Evolutionary conservation across 176 grass and related monocot species (phyloP), one percentile per base, ranked within the genome.

Genomic region (Areca catechu): DNA sequence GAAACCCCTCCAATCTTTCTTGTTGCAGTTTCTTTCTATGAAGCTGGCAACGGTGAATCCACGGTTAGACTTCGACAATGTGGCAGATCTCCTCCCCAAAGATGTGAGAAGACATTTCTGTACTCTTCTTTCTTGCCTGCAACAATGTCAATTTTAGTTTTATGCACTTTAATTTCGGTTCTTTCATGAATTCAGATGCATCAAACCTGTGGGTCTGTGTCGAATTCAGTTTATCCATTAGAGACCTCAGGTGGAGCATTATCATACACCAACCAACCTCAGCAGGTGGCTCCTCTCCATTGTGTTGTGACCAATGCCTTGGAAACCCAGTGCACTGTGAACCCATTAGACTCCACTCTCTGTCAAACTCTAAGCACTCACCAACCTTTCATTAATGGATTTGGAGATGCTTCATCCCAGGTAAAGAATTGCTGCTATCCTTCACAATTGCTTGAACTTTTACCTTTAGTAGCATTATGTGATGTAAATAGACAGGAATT

Each of bases 41-140:
- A 98, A 98, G 84, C 78, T 98, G 18, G 87, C 93, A 24, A 92
- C 93, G 1, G 93, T 92, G 78, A 98, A 92, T 56, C 93, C 93
- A 16, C 72, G 71, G 10, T 63, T 92, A 14, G 93, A 98, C 58
- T 88, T 92, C 73, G 79, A 58, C 51, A 77, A 83, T 74, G 65
- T 98, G 47, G 75, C 86, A 27, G 68, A 80, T 24, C 75, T 88
- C 65, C 72, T 92, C 56, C 65, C 85, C 15, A 98, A 88, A 80
- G 93, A 98, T 58, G 93, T 98, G 57, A 79, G 83, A 15, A 12
- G 74, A 24, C n/a, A 18, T 5, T 50, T 10, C 59, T 50, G 9
- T 16, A 51, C 5, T 5, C 29, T 30, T 51, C 9, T 43, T 15
- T 58, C 19, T 2, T 37, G 48, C 43, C 24, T 22, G 19, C 58